These are phyloP conservation scores for Jasminum sambac DNA, from an alignment of 257 asterid genomes.

Conservation along the genomic window DNA sequence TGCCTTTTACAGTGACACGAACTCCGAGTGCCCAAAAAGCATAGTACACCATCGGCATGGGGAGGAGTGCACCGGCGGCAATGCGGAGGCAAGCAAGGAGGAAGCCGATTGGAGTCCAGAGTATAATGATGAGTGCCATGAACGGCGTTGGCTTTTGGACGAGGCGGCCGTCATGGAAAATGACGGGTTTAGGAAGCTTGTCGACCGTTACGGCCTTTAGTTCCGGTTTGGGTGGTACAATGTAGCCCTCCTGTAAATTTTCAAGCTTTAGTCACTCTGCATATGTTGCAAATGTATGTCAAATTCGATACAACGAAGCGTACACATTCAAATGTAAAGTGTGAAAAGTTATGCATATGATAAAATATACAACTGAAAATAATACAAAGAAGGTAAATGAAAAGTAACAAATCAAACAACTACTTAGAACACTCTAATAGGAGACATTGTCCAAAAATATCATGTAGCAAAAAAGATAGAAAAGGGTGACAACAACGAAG, in stretches of 20 bases:
- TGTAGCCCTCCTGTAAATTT: slow-evolving; percentile 46
- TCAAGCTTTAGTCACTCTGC: neutral
- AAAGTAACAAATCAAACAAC: too few relatives aligned
- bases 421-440: too few relatives aligned
- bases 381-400: too few relatives aligned
- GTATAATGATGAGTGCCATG: slow-evolving; percentile 42
- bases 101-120: slow-evolving; percentile 66
- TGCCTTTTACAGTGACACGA: slow-evolving; percentile 54
- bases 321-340: too few relatives aligned
- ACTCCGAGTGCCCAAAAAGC: slow-evolving; percentile 61
- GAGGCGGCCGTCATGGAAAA: slow-evolving; percentile 67
- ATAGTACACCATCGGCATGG: slow-evolving; percentile 52
- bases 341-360: too few relatives aligned
- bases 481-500: too few relatives aligned
- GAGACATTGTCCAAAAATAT: too few relatives aligned
- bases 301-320: neutral
- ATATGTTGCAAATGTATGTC: neutral
- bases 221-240: slow-evolving; percentile 54
- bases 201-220: slow-evolving; percentile 42
- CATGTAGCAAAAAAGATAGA: too few relatives aligned
- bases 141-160: slow-evolving; percentile 59
- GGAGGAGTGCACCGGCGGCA: slow-evolving; percentile 61
- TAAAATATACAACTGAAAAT: too few relatives aligned
- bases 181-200: slow-evolving; percentile 57
- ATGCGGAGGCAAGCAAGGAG: slow-evolving; percentile 52